These are phyloP conservation scores for Saccharum hybrid DNA, from an alignment of 202 grass and related monocot genomes.

Conservation along the genomic window DNA sequence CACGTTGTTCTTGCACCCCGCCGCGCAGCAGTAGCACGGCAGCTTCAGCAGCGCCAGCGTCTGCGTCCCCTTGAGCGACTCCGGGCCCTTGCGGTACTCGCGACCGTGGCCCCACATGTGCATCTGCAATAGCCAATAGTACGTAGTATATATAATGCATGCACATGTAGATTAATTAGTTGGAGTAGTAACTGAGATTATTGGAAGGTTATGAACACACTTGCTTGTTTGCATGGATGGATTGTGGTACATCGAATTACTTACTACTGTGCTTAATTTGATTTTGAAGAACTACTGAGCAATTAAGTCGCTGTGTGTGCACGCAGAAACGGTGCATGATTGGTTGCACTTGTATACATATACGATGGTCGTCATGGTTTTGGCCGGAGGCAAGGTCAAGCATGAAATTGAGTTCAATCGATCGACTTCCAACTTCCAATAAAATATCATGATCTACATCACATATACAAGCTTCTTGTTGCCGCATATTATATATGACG, in stretches of 20 bases:
- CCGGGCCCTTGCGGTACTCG: slow-evolving; percentile 89
- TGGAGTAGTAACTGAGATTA: background rate
- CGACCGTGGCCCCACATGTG: slow-evolving; percentile 99
- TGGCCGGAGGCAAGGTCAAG: background rate
- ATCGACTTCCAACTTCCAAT: background rate
- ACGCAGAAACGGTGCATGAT: background rate
- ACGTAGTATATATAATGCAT: background rate
- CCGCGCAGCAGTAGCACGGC: slow-evolving; percentile 89
- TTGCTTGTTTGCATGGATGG: background rate
- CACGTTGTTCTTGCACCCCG: slow-evolving; percentile 91
- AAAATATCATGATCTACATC: background rate
- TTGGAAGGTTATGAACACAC: background rate
- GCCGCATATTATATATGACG: background rate
- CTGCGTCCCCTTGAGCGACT: slow-evolving; percentile 84
- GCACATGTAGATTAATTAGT: background rate
- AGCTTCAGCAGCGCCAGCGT: slow-evolving; percentile 83
- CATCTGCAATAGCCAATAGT: slow-evolving; percentile 55
- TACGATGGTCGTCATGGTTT: background rate
- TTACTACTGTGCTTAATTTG: background rate
- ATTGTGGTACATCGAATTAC: background rate
- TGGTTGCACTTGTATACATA: background rate
- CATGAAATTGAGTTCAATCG: background rate
- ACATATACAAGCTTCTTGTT: background rate
- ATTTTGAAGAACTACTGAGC: background rate
- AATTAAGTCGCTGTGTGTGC: background rate